These are phyloP conservation scores for Thymus mandschuricus DNA, from an alignment of 257 asterid species.

Conservation along the genomic window DNA sequence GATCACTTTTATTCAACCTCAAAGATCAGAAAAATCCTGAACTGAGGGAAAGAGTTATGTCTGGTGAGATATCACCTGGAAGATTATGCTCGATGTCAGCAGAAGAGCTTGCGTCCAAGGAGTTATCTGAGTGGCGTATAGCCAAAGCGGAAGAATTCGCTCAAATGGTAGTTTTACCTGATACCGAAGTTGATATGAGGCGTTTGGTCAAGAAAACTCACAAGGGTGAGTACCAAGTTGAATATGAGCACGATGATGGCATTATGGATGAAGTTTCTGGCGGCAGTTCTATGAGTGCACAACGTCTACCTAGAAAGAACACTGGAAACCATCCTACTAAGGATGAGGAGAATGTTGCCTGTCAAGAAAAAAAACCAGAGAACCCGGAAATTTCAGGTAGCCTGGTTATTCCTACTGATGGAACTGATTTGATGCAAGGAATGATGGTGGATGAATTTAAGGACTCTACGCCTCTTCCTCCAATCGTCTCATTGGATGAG, in stretches of 20 bases:
- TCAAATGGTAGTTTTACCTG: conserved; percentile 89
- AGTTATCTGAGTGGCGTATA: conserved; percentile 90
- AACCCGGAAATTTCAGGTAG: conserved; percentile 58
- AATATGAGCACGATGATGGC: conserved; percentile 66
- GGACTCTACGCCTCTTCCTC: conserved; percentile 78
- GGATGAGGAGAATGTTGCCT: conserved; percentile 44
- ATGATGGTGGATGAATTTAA: conserved; percentile 88
- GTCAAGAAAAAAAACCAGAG: conserved; percentile 44
- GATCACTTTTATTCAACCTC: conserved; percentile 91
- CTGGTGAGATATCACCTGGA: conserved; percentile 84
- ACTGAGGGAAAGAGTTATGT: conserved; percentile 83
- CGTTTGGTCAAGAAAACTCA: conserved; percentile 94
- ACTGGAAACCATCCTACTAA: conserved; percentile 34
- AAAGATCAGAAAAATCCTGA: conserved; percentile 95
- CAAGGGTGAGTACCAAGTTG: conserved; percentile 96
- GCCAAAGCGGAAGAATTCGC: conserved; percentile 95
- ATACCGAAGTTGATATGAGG: conserved; percentile 73
- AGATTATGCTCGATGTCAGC: conserved; percentile 94
- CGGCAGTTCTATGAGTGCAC: conserved; percentile 50
- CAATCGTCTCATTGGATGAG: conserved; percentile 90
- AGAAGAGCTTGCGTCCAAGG: conserved; percentile 99
- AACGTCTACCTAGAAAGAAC: conserved; percentile 38
- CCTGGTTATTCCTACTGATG: conserved; percentile 84
- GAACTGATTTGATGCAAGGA: conserved; percentile 93
- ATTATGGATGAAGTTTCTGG: conserved; percentile 63